These are phyloP conservation scores for Poa pratensis DNA, from an alignment of 176 grass and related monocot species.

Conservation along the genomic window DNA sequence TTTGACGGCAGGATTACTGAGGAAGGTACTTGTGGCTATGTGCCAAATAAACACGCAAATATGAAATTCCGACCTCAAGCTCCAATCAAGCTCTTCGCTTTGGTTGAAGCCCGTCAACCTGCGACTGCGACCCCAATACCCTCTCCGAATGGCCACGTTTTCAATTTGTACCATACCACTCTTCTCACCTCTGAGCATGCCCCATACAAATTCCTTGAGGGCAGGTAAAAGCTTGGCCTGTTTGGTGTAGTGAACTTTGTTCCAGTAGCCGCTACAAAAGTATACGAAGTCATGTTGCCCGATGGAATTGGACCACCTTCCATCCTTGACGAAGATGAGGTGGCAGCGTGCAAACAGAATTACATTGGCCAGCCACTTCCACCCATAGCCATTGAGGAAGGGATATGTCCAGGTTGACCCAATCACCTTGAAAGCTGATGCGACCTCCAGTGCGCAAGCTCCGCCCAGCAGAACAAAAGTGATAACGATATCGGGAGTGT, in stretches of 20 bases:
- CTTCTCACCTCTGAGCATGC: not conserved
- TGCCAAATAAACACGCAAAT: not conserved
- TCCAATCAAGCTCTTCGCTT: not conserved
- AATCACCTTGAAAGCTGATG: not conserved
- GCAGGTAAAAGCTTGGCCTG: not conserved
- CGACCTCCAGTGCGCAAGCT: not conserved
- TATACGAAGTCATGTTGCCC: not conserved
- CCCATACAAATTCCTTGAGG: not conserved
- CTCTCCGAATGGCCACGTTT: not conserved
- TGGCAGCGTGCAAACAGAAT: not conserved
- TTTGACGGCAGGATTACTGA: not conserved
- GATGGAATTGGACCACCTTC: not conserved
- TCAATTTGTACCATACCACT: not conserved
- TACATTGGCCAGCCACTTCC: not conserved
- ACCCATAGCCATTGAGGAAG: not conserved
- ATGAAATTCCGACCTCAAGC: not conserved
- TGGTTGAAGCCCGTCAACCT: not conserved
- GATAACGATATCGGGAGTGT: not conserved
- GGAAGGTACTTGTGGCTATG: not conserved
- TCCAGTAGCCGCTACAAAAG: not conserved
- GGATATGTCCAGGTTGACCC: not conserved
- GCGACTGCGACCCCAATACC: not conserved
- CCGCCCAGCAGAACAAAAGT: not conserved
- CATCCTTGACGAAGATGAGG: not conserved
- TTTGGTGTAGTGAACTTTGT: not conserved